These are phyloP conservation scores for Hypoxylon lenormandii DNA, from an alignment of 495 filamentous ascomycete genomes.

Conservation along the genomic window DNA sequence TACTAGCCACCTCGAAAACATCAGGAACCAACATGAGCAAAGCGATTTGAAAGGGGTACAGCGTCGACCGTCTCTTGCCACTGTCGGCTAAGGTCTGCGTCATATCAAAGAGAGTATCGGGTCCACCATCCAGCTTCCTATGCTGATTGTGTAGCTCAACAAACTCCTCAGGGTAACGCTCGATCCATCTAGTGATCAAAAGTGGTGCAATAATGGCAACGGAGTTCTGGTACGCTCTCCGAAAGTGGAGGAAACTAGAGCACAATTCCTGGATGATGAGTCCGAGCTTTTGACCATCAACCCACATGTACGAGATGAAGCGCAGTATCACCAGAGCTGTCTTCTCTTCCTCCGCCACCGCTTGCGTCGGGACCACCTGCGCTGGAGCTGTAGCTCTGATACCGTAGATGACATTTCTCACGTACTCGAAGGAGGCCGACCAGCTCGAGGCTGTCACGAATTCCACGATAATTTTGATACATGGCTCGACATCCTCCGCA, in stretches of 20 bases:
- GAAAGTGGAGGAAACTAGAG: constrained; percentile 71
- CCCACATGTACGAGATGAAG: constrained; percentile 69
- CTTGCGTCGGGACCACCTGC: constrained; percentile 52
- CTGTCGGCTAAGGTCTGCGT: constrained; percentile 67
- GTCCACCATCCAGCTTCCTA: constrained; percentile 69
- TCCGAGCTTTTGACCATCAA: constrained; percentile 69
- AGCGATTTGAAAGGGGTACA: constrained; percentile 71
- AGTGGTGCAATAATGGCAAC: constrained; percentile 69
- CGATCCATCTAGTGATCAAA: constrained; percentile 71
- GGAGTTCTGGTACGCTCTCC: constrained; percentile 70
- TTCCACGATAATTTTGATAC: constrained; percentile 66
- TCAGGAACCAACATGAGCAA: constrained; percentile 72
- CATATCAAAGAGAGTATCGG: constrained; percentile 74
- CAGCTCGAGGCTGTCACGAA: constrained; percentile 72
- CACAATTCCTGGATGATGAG: constrained; percentile 71
- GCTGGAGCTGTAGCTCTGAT: constrained; percentile 59
- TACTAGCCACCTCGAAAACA: constrained; percentile 73
- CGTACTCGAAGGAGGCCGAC: constrained; percentile 66
- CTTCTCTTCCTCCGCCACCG: constrained; percentile 65
- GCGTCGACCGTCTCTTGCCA: constrained; percentile 62
- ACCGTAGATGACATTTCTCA: constrained; percentile 61
- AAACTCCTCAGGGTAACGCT: constrained; percentile 71
- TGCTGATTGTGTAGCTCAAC: constrained; percentile 68
- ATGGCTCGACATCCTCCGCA: constrained; percentile 58
- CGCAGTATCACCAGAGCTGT: constrained; percentile 63